Evolutionary conservation across 2,329 filamentous ascomycete species (phyloP).

Genomic region (Samsoniella hepiali): DNA sequence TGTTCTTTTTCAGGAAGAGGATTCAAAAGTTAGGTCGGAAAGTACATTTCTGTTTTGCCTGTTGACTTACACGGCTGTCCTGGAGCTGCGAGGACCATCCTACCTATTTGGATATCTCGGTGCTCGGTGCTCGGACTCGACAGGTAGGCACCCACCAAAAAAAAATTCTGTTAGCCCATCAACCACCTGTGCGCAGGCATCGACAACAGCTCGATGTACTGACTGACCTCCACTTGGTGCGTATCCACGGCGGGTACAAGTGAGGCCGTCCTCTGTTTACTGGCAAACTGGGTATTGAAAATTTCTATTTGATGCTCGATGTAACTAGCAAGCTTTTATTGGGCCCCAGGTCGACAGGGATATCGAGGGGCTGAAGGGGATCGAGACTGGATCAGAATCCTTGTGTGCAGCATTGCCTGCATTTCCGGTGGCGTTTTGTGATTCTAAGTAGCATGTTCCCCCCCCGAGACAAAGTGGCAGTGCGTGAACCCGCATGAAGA

Average conservation of each 20-base stretch:
- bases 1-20: not conserved
- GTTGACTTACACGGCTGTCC: not conserved
- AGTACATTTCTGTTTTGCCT: no score
- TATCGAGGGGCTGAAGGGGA: not conserved
- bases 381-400: not conserved
- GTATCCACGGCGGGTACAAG: not conserved
- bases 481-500: not conserved
- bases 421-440: no score
- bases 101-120: not conserved
- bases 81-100: not conserved
- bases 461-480: not conserved
- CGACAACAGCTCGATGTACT: not conserved
- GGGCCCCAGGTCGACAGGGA: not conserved
- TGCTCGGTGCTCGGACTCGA: conserved; percentile 8
- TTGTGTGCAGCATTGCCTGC: not conserved
- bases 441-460: not conserved
- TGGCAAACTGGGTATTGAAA: not conserved
- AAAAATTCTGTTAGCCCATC: not conserved
- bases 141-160: not conserved
- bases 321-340: not conserved
- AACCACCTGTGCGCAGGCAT: not conserved
- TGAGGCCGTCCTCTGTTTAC: not conserved
- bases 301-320: not conserved
- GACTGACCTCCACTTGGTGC: not conserved
- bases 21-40: no score